Evolutionary conservation across 108 stramenopile genomes (phyloP).

Genomic region (Mayamaea pseudoterrestris): DNA sequence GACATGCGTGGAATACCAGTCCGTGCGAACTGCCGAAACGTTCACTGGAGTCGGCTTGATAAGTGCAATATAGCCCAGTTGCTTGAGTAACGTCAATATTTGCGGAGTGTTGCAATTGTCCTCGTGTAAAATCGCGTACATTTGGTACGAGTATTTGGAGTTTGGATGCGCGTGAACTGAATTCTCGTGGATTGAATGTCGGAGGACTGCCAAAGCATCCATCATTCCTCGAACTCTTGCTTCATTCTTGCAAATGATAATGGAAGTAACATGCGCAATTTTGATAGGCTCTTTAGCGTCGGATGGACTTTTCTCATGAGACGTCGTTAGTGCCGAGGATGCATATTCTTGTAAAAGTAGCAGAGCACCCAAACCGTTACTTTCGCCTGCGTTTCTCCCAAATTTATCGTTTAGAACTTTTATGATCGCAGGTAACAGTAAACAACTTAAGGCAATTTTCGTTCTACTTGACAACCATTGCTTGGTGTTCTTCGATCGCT

Average conservation of each 20-base stretch:
- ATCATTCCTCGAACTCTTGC: constrained; percentile 38
- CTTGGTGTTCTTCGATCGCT: too few relatives aligned
- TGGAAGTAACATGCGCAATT: constrained; percentile 54
- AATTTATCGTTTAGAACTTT: too few relatives aligned
- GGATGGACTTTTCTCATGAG: neutral
- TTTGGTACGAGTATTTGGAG: constrained; percentile 39
- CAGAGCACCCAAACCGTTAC: too few relatives aligned
- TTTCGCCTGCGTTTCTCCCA: too few relatives aligned
- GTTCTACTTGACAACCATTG: too few relatives aligned
- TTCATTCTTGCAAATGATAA: constrained; percentile 52
- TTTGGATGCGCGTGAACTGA: constrained; percentile 17
- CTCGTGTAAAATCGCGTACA: constrained; percentile 55
- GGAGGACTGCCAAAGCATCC: constrained; percentile 50
- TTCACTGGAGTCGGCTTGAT: constrained; percentile 47
- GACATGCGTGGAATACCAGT: constrained; percentile 35
- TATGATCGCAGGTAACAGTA: too few relatives aligned
- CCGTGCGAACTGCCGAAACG: constrained; percentile 33
- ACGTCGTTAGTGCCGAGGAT: too few relatives aligned
- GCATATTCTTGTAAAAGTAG: too few relatives aligned
- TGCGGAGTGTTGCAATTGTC: constrained; percentile 17
- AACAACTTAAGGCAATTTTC: too few relatives aligned
- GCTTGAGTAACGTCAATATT: constrained; percentile 16
- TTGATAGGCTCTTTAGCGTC: constrained; percentile 6
- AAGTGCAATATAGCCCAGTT: constrained; percentile 43
- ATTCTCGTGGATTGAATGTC: constrained; percentile 62